Evolutionary conservation across 306 rosid genomes (phyloP), one percentile per base, ranked within the genome.

Genomic region (Pyrus bretschneideri): DNA sequence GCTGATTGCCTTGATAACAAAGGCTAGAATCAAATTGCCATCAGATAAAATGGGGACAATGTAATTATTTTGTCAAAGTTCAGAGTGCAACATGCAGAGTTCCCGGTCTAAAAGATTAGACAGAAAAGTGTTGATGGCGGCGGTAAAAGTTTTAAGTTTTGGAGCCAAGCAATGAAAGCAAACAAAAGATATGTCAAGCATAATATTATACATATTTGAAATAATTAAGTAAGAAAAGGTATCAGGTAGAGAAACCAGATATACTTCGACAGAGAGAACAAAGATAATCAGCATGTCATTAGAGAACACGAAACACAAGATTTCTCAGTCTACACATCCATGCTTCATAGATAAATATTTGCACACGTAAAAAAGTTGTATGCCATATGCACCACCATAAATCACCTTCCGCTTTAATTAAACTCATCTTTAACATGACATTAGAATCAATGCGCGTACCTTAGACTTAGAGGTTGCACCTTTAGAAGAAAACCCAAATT

Each of bases 401-500:
- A 11, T 14, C 40, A 29, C 31, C 22, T n/a, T 46, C 67, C n/a
- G n/a, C 63, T 75, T 29, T 12, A 25, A 61, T 52, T 29, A 62
- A 52, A 15, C 35, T 11, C 10, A 58, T 72, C 35, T 33, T 63
- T 54, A 78, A 49, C 11, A 25, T 29, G 55, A 14, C 10, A 22
- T 40, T 25, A 4, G 22, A 10, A 2, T 22, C 11, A 45, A 49
- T 7, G 23, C 4, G 1, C 46, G 14, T 69, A 11, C 31, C 22
- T 55, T 31, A 27, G 90, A 91, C 94, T 90, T 94, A 61, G 95
- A 89, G 66, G 82, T 83, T 77, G 88, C 83, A 74, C 95, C 88
- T 85, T 91, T 95, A 42, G 97, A 87, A 78, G 98, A 88, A 88
- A 95, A 92, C 61, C 95, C 98, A 79, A 95, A 95, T 82, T 92